Conservation (phyloP, 2,329 filamentous ascomycete genomes). For the Nannizzia gypsea region DNA sequence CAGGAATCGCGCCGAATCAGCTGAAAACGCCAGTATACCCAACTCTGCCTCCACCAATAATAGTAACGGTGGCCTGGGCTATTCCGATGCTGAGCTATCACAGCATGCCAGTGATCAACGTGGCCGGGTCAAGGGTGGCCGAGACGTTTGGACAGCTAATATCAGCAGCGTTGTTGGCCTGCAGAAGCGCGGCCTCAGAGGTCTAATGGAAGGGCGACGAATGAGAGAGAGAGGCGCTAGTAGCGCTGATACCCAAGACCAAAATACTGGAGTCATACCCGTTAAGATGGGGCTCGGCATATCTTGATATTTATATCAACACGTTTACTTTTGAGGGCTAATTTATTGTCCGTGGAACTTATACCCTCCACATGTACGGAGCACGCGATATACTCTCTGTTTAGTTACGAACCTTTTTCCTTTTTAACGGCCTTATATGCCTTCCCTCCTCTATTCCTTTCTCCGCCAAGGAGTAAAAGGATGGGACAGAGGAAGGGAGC, state of each 20-base stretch:
- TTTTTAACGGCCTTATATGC: background rate
- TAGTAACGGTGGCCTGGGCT: conserved; percentile 24
- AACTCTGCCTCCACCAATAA: conserved; percentile 29
- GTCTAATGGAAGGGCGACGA: conserved; percentile 85
- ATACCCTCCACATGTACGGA: background rate
- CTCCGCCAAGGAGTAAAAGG: background rate
- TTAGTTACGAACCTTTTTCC: background rate
- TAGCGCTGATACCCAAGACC: conserved; percentile 15
- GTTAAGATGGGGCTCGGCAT: conserved; percentile 5
- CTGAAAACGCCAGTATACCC: conserved; percentile 28
- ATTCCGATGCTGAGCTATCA: conserved; percentile 23
- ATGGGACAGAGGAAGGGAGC: background rate
- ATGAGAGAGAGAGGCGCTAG: conserved; percentile 44
- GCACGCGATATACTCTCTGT: background rate
- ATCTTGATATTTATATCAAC: background rate
- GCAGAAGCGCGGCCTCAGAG: conserved; percentile 83
- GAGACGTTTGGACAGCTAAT: conserved; percentile 63
- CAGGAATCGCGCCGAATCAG: conserved; percentile 30
- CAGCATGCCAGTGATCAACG: conserved; percentile 7
- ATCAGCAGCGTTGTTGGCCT: conserved; percentile 81
- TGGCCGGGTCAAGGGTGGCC: conserved; percentile 30
- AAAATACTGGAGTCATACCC: conserved; percentile 15
- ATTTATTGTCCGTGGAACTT: background rate
- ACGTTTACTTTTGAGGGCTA: background rate
- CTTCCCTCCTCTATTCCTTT: background rate